A percentile compares a stretch with the other conserved stretches of the same genome.
Conservation (phyloP, 1,139 yeast species). For the Suzukiozyma palmioleophila region DNA sequence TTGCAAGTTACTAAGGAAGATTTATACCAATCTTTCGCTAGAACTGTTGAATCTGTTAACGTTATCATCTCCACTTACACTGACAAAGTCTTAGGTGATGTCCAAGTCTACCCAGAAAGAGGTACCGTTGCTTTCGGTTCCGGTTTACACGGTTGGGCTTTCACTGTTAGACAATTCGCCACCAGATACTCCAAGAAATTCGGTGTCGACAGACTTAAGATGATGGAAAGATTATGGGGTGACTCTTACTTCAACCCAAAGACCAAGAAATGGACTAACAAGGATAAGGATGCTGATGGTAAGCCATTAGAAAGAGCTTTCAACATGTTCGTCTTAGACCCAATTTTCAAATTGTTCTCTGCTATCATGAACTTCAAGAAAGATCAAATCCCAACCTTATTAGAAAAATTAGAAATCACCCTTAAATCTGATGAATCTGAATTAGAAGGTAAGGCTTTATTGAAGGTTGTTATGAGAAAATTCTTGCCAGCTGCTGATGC, state of each 20-base stretch:
- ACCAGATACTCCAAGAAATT: slow-evolving; percentile 97
- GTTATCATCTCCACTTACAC: slow-evolving; percentile 95
- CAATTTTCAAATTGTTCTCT: slow-evolving; percentile 79
- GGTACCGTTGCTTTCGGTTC: slow-evolving; percentile 99
- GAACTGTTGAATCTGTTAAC: slow-evolving; percentile 99
- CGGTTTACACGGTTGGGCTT: slow-evolving; percentile 99
- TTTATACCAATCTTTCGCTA: slow-evolving; percentile 94
- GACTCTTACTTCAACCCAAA: slow-evolving; percentile 99
- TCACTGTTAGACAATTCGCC: slow-evolving; percentile 99
- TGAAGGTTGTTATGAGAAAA: slow-evolving; percentile 98
- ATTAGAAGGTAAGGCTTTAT: slow-evolving; percentile 96
- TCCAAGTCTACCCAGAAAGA: slow-evolving; percentile 97
- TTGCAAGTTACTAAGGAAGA: slow-evolving; percentile 99
- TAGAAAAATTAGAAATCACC: slow-evolving; percentile 87
- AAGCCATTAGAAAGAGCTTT: slow-evolving; percentile 97
- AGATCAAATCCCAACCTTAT: slow-evolving; percentile 86
- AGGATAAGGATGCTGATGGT: slow-evolving; percentile 94
- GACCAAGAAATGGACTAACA: slow-evolving; percentile 99
- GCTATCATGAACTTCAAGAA: slow-evolving; percentile 60
- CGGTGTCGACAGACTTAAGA: slow-evolving; percentile 97
- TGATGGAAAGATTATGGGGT: slow-evolving; percentile 99
- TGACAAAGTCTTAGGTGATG: slow-evolving; percentile 89
- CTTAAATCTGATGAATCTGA: slow-evolving; percentile 95
- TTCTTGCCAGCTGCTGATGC: slow-evolving; percentile 99
- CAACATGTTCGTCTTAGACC: slow-evolving; percentile 99